Evolutionary conservation across 2,329 filamentous ascomycete species (phyloP).

Genomic region (Coleophoma eucalyptorum): DNA sequence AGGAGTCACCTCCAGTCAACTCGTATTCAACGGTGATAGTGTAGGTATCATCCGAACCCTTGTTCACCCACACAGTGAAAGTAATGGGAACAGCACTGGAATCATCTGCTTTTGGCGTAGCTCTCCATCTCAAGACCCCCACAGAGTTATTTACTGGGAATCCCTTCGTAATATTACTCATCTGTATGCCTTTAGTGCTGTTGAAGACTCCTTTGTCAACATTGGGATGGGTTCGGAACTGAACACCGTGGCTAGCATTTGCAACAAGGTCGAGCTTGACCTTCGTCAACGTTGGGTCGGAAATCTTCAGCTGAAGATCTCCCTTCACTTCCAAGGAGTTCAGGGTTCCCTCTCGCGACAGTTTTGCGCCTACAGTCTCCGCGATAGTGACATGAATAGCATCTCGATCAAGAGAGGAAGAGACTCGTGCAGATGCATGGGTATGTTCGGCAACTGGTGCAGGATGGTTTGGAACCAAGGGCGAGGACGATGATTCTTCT

Average conservation of each 20-base stretch:
- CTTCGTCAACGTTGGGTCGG: slow-evolving; percentile 85
- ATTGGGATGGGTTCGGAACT: slow-evolving; percentile 95
- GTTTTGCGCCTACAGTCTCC: slow-evolving; percentile 84
- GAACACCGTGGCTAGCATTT: slow-evolving; percentile 74
- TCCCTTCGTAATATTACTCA: slow-evolving; percentile 80
- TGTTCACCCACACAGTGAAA: slow-evolving; percentile 97
- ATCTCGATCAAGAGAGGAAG: slow-evolving; percentile 72
- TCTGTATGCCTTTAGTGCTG: slow-evolving; percentile 77
- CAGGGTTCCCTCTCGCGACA: slow-evolving; percentile 83
- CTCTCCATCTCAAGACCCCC: slow-evolving; percentile 89
- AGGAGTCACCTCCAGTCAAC: slow-evolving; percentile 71
- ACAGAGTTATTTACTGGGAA: slow-evolving; percentile 96
- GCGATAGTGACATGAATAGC: slow-evolving; percentile 84
- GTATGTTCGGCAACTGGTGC: slow-evolving; percentile 48
- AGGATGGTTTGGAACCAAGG: slow-evolving; percentile 56
- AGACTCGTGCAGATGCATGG: slow-evolving; percentile 44
- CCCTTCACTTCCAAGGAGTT: slow-evolving; percentile 88
- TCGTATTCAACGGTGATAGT: slow-evolving; percentile 96
- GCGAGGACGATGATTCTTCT: slow-evolving; percentile 60
- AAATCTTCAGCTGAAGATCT: slow-evolving; percentile 86
- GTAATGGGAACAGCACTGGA: slow-evolving; percentile 81
- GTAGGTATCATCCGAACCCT: slow-evolving; percentile 73
- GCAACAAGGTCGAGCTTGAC: slow-evolving; percentile 80
- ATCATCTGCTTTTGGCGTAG: slow-evolving; percentile 77
- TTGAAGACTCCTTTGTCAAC: slow-evolving; percentile 89